Conservation (phyloP, 768 basidiomycete genomes). For the Royoungia palumana region DNA sequence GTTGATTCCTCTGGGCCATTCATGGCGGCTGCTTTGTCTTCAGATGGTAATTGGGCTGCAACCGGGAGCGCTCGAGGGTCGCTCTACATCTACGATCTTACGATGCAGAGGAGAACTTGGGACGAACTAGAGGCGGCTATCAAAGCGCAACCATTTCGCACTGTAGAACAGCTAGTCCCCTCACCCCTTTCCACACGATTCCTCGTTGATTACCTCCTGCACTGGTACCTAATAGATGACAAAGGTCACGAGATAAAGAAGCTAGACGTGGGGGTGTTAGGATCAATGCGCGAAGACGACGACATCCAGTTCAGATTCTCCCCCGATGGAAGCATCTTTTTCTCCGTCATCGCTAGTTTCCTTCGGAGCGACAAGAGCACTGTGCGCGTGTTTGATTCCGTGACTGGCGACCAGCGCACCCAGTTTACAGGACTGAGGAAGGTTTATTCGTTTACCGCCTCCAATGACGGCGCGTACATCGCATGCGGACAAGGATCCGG, state of each 20-base stretch:
- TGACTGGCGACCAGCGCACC: constrained; percentile 4
- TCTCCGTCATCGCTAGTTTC: background rate
- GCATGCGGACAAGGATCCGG: constrained; percentile 10
- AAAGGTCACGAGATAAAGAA: constrained; percentile 1
- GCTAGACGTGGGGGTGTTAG: constrained; percentile 7
- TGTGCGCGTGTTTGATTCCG: constrained; percentile 9
- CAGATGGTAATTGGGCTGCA: constrained; percentile 20
- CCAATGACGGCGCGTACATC: constrained; percentile 3
- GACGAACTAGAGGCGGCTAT: background rate
- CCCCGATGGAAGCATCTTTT: constrained; percentile 10
- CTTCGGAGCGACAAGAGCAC: constrained; percentile 8
- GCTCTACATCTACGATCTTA: constrained; percentile 10
- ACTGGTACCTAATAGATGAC: constrained; percentile 8
- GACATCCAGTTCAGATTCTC: constrained; percentile 10
- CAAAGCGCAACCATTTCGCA: background rate
- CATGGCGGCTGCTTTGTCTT: constrained; percentile 14
- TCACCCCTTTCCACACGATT: constrained; percentile 12
- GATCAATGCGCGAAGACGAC: background rate
- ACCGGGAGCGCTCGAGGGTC: background rate
- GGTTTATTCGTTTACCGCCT: constrained; percentile 1
- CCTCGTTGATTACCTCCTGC: background rate
- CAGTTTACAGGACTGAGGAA: constrained; percentile 13
- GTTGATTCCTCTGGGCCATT: background rate
- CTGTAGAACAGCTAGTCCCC: background rate
- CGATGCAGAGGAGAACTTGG: background rate